Evolutionary conservation across 192 early-diverging fungal species (phyloP), one percentile per base, ranked within the genome.

Genomic region (Linnemannia elongata): DNA sequence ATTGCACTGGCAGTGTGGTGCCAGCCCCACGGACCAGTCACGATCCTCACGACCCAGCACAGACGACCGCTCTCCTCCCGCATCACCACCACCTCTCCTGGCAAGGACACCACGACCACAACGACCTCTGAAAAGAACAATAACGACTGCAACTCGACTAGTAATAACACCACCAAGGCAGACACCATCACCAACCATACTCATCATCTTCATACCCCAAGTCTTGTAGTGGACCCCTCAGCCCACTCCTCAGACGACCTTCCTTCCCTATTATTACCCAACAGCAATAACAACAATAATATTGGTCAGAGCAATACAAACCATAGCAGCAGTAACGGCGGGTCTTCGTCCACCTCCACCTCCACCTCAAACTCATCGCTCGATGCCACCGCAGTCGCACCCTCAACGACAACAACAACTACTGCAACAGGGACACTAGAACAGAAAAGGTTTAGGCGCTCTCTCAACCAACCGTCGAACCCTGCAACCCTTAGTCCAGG

Each of bases 1-100:
- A 87, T 87, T 75, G 85, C 85, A 18, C 79, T 87, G 41, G 85
- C 85, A 15, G 85, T 87, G 76, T 87, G 85, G 79, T 87, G 85
- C 57, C 85, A 87, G 27, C 76, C 85, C 55, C 85, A 87, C 68
- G 85, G 85, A 10, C 85, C 85, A n/a, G 85, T 78, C 49, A 87
- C 85, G n/a, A 81, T 87, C 80, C 85, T 87, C 80, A 87, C 79
- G 27, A 87, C 85, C 10, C 85, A 87, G 41, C 85, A 87, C 63
- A 79, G 85, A 71, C 79, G 85, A n/a, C 80, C 83, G 20, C 72
- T 79, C 17, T 74, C 72, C 44, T 52, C 71, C 49, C 13, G 33
- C 30, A 55, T 38, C 35, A 76, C 71, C 76, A 74, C 77, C 38
- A 5, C 38, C 38, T 68, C 76, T 36, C n/a, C 63, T 47, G 30